phyloP scores from a whole-genome alignment of 1,284 basidiomycete species.

The Ceratobasidium papillatum region DNA sequence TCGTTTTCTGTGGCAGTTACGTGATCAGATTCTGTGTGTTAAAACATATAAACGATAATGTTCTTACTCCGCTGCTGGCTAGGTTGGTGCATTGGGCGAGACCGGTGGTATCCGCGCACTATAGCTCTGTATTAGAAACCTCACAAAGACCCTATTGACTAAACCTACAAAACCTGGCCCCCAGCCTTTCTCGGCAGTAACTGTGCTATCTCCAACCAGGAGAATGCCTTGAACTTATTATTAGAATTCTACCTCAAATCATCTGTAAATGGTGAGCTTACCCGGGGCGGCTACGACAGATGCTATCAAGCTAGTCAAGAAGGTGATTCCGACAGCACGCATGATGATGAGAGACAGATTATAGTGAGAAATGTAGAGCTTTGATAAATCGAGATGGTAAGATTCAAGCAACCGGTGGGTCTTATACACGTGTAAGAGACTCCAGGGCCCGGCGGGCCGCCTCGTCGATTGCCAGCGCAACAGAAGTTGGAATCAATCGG shows the following conservation, averaged over 20 bases:
- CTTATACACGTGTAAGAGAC: neutral
- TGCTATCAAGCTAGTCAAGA: neutral
- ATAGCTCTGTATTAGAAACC: neutral
- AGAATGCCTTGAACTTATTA: neutral
- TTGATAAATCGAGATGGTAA: neutral
- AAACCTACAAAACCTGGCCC: conserved; percentile 35
- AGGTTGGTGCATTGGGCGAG: conserved; percentile 33
- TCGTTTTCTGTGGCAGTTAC: conserved; percentile 19
- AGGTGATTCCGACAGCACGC: conserved; percentile 4
- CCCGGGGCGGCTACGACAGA: conserved; percentile 33
- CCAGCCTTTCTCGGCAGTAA: conserved; percentile 34
- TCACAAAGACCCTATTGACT: too few species aligned
- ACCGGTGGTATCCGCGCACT: conserved; percentile 34
- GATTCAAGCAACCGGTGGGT: neutral
- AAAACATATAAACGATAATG: neutral
- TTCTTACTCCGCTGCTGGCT: conserved; percentile 29
- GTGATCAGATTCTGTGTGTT: neutral
- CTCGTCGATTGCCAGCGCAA: neutral
- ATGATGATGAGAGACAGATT: neutral
- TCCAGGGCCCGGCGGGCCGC: conserved; percentile 13
- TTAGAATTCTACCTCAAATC: neutral
- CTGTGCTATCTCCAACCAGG: conserved; percentile 32
- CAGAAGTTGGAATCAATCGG: neutral
- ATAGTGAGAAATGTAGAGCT: neutral
- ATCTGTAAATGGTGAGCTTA: neutral